These are phyloP conservation scores for Globisporangium spinosum DNA, from an alignment of 352 stramenopile genomes.

Conservation along the genomic window DNA sequence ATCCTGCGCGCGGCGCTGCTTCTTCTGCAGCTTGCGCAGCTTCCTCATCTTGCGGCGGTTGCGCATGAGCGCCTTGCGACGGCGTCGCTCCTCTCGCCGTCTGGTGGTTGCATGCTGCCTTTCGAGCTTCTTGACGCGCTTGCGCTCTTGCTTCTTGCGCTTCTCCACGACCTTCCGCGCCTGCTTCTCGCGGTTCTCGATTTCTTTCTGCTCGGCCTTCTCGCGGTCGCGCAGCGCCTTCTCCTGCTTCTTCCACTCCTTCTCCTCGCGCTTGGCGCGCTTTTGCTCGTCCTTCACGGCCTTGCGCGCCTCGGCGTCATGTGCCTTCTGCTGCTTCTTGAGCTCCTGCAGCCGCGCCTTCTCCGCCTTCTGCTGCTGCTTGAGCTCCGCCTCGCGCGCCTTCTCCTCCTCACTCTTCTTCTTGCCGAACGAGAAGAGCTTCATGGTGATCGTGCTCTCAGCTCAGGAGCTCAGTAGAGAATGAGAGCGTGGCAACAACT, in stretches of 20 bases:
- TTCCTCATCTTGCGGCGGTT: slow-evolving; percentile 17
- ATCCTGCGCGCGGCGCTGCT: slow-evolving; percentile 13
- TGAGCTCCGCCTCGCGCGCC: slow-evolving; percentile 7
- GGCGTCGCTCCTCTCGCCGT: slow-evolving; percentile 12
- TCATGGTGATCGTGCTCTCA: neutral
- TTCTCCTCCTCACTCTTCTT: slow-evolving; percentile 14
- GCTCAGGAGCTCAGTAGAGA: neutral
- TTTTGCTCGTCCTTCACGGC: slow-evolving; percentile 16
- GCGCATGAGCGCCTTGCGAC: slow-evolving; percentile 11
- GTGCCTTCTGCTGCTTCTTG: slow-evolving; percentile 20
- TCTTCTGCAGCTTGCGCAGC: slow-evolving; percentile 13
- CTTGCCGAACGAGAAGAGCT: slow-evolving; percentile 12
- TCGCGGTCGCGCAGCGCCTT: slow-evolving; percentile 20
- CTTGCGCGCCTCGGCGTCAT: slow-evolving; percentile 8
- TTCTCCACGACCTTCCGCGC: slow-evolving; percentile 19
- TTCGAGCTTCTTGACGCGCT: slow-evolving; percentile 24
- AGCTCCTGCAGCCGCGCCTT: slow-evolving; percentile 20
- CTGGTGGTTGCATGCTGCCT: slow-evolving; percentile 20
- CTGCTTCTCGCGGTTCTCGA: slow-evolving; percentile 13
- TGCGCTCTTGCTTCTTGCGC: slow-evolving; percentile 14
- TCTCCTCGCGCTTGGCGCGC: slow-evolving; percentile 11
- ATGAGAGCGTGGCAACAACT: neutral
- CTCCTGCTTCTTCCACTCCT: slow-evolving; percentile 19
- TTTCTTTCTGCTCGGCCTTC: slow-evolving; percentile 15
- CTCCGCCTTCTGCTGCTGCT: slow-evolving; percentile 17